Base-by-base conservation (phyloP, 2,329 filamentous ascomycete species). In the Penicillium sp. region DNA sequence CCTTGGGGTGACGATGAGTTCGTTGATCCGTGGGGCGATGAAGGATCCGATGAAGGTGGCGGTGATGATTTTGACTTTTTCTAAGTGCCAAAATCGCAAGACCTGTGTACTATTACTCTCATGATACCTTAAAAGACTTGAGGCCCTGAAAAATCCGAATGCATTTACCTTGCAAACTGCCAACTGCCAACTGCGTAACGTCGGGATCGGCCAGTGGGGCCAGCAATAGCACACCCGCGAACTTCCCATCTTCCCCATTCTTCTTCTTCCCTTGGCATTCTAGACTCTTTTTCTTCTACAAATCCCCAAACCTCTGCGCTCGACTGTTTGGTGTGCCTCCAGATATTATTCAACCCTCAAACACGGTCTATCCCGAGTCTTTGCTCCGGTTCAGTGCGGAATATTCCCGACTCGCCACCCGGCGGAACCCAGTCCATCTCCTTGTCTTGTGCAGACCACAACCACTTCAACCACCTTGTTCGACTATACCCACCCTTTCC, bases 11-110 rank as follows among this genome's bases (percentile, higher is more conserved):
- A 63, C 53, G 55, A 45, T 3, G 52, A 64, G 5, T 54, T 54
- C n/a, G 14, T 20, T n/a, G 62, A 65, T 31, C 65, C 63, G 25
- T 67, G 66, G 64, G 54, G 59, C n/a, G 59, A 60, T 34, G 60
- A 37, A 22, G 60, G 61, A 22, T 47, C 52, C 22, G 67, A 67
- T 20, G 67, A 64, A 7, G 70, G 56, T 2, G 68, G 61, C n/a
- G 65, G 59, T 43, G 66, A 67, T 54, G 67, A 66, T 45, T 66
- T 67, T 55, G 70, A 72, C 52, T 72, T 64, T 59, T 72, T 69
- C 56, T 72, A 56, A 60, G 17, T 11, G 14, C 25, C n/a, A 52
- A 52, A 14, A 2, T 34, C 10, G 11, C 6, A 31, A 31, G 5
- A 12, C 10, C 28, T 52, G 49, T 53, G 42, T 42, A 53, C 20